Conservation (phyloP, 805 yeast species). For the Spathaspora gorwiae region DNA sequence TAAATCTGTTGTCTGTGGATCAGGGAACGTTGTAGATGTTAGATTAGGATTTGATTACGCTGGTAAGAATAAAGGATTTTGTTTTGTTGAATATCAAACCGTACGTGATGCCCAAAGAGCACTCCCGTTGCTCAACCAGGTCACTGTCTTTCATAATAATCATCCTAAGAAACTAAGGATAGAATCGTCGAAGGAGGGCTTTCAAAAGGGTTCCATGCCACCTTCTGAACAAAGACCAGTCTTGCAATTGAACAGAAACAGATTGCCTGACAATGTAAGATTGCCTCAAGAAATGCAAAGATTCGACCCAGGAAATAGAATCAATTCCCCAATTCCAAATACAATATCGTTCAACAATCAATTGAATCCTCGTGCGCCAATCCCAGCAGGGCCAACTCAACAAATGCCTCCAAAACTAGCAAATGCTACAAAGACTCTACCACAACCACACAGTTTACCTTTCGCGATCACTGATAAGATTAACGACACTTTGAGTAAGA, state of each 20-base stretch:
- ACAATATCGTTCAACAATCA: background rate
- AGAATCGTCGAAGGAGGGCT: constrained; percentile 60
- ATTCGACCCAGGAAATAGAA: background rate
- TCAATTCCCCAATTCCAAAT: constrained; percentile 1
- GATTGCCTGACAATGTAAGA: constrained; percentile 53
- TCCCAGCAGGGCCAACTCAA: constrained; percentile 1
- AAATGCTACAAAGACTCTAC: constrained; percentile 54
- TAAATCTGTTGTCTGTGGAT: constrained; percentile 61
- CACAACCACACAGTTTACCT: constrained; percentile 42
- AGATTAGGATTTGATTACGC: constrained; percentile 56
- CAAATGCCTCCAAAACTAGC: constrained; percentile 45
- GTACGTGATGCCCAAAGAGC: constrained; percentile 54
- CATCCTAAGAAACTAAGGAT: constrained; percentile 45
- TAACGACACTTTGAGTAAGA: constrained; percentile 54
- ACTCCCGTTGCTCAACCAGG: constrained; percentile 36
- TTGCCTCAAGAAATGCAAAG: constrained; percentile 45
- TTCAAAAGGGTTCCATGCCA: constrained; percentile 31
- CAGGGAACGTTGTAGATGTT: constrained; percentile 67
- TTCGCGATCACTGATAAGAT: constrained; percentile 52
- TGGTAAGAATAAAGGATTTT: constrained; percentile 61
- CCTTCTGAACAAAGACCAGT: constrained; percentile 34
- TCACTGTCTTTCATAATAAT: constrained; percentile 32
- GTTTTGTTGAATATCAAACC: constrained; percentile 54
- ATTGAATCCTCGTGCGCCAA: constrained; percentile 2
- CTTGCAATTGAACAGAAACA: constrained; percentile 40